A percentile compares a stretch with the other conserved stretches of the same genome.
Conservation (phyloP, 192 early-diverging fungal genomes). For the Paraglomus brasilianum region DNA sequence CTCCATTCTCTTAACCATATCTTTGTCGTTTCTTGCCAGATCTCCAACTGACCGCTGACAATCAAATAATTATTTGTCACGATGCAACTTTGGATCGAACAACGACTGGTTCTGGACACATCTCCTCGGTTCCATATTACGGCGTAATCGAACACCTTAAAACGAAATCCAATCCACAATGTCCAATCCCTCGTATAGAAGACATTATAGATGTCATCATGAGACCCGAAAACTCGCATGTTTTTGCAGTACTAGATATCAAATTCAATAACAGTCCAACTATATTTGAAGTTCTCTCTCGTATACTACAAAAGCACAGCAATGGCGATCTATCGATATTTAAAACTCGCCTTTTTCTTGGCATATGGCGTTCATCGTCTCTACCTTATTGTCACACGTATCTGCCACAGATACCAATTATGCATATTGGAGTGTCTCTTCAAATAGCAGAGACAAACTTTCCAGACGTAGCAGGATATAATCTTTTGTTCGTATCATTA, state of each 20-base stretch:
- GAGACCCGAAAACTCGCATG: slow-evolving; percentile 43
- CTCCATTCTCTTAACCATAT: no score
- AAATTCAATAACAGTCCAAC: slow-evolving; percentile 44
- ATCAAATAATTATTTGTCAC: slow-evolving; percentile 55
- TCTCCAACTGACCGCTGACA: slow-evolving; percentile 51
- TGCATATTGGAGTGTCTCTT: slow-evolving; percentile 53
- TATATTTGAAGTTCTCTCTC: slow-evolving; percentile 30
- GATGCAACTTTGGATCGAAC: slow-evolving; percentile 52
- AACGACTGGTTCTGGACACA: slow-evolving; percentile 46
- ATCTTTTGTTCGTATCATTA: slow-evolving; percentile 44
- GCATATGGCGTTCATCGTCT: slow-evolving; percentile 56
- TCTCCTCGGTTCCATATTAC: slow-evolving; percentile 43
- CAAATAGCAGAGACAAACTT: slow-evolving; percentile 42
- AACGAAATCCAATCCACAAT: slow-evolving; percentile 45
- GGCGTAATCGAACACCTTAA: slow-evolving; percentile 50
- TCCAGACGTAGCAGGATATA: slow-evolving; percentile 43
- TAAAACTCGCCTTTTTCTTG: slow-evolving; percentile 48
- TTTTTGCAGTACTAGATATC: slow-evolving; percentile 57
- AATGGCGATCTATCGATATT: slow-evolving; percentile 34
- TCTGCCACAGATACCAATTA: slow-evolving; percentile 43
- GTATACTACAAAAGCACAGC: slow-evolving; percentile 19
- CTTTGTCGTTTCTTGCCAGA: slow-evolving; percentile 30
- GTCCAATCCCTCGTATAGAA: slow-evolving; percentile 45
- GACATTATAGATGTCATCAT: slow-evolving; percentile 51
- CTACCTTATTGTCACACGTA: slow-evolving; percentile 42